Conservation (phyloP, 805 yeast genomes). For the Brettanomyces naardenensis region DNA sequence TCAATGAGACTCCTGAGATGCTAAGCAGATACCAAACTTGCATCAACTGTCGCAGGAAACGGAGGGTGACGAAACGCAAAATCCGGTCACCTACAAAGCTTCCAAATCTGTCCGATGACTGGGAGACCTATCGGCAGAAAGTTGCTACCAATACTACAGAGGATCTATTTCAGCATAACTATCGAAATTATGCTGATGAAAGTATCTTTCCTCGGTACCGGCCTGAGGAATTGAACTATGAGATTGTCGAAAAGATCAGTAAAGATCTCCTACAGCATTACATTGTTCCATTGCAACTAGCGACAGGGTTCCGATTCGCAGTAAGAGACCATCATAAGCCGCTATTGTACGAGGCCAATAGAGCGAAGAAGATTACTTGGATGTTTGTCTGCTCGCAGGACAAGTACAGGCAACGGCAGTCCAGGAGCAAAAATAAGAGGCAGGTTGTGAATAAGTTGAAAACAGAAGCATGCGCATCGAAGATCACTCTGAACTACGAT, state of each 20-base stretch:
- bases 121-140: slow-evolving; percentile 24
- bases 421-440: slow-evolving; percentile 32
- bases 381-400: slow-evolving; percentile 40
- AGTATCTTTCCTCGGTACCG: slow-evolving; percentile 27
- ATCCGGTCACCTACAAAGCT: slow-evolving; percentile 22
- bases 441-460: slow-evolving; percentile 32
- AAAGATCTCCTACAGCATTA: slow-evolving; percentile 28
- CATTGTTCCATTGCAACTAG: slow-evolving; percentile 31
- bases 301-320: slow-evolving; percentile 36
- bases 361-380: slow-evolving; percentile 33
- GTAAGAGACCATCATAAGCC: slow-evolving; percentile 38
- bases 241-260: slow-evolving; percentile 27
- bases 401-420: slow-evolving; percentile 32
- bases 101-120: slow-evolving; percentile 30
- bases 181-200: slow-evolving; percentile 25
- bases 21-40: slow-evolving; percentile 36
- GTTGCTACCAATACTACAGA: slow-evolving; percentile 27
- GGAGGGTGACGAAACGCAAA: slow-evolving; percentile 28
- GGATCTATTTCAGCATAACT: slow-evolving; percentile 31
- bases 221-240: slow-evolving; percentile 23
- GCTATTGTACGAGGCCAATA: slow-evolving; percentile 20
- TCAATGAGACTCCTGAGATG: slow-evolving; percentile 25
- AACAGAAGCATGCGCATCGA: slow-evolving; percentile 33
- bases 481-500: slow-evolving; percentile 31
- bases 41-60: slow-evolving; percentile 29